Conservation (phyloP, 306 rosid genomes). For the Cyamopsis tetragonoloba region DNA sequence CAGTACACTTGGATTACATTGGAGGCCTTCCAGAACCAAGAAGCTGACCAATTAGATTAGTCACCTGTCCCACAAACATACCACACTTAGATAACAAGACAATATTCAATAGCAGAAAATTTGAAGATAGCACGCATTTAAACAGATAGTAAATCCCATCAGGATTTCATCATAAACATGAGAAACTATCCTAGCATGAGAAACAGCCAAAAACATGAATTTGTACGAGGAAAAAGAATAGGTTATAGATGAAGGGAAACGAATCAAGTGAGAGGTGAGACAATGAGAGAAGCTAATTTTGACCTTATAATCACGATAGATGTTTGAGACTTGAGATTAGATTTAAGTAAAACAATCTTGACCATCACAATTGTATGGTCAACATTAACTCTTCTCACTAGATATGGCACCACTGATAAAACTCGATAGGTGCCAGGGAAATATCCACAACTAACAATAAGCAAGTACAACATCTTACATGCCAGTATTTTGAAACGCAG, state of each 20-base stretch:
- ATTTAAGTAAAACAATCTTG: too few species aligned
- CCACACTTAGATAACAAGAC: neutral
- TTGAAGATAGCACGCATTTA: neutral
- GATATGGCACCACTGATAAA: too few species aligned
- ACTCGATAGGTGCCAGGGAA: neutral
- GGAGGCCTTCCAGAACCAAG: conserved; percentile 78
- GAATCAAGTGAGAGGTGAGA: too few species aligned
- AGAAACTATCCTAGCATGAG: neutral
- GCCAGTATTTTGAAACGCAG: conserved; percentile 98
- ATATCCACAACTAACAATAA: neutral
- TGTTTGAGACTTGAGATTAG: too few species aligned
- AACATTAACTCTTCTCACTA: too few species aligned
- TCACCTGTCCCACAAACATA: conserved; percentile 49
- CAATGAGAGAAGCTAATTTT: too few species aligned
- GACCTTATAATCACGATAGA: too few species aligned
- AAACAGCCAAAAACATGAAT: neutral
- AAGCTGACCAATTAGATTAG: conserved; percentile 75
- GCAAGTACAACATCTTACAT: conserved; percentile 60
- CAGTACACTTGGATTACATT: conserved; percentile 34
- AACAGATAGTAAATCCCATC: neutral
- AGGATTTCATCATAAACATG: neutral
- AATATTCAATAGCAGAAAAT: neutral
- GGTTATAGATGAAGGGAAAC: neutral
- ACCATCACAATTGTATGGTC: too few species aligned
- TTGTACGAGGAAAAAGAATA: neutral